phyloP scores from a whole-genome alignment of 805 yeast species.

The Ogataea degrootiae region DNA sequence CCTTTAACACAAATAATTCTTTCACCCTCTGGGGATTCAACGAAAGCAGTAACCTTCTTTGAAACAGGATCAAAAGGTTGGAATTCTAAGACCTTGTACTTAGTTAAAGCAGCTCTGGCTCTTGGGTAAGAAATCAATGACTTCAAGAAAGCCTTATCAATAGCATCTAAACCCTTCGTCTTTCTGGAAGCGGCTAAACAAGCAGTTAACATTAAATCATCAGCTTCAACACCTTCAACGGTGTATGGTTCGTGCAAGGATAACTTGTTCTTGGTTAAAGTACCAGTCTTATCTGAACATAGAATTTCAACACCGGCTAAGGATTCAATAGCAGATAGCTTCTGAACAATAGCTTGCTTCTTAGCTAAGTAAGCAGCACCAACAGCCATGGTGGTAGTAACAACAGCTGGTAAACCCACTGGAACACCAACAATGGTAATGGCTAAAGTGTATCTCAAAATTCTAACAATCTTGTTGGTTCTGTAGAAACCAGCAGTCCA shows the following conservation, averaged over 20 bases:
- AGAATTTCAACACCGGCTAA: conserved; percentile 96
- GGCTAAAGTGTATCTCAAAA: conserved; percentile 89
- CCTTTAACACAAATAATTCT: conserved; percentile 92
- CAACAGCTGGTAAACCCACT: conserved; percentile 98
- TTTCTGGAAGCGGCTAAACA: conserved; percentile 92
- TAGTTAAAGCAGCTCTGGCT: conserved; percentile 84
- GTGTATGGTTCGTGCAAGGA: conserved; percentile 96
- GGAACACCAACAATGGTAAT: conserved; percentile 98
- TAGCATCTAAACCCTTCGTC: conserved; percentile 93
- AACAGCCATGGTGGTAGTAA: conserved; percentile 98
- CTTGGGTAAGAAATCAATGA: conserved; percentile 81
- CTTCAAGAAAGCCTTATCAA: conserved; percentile 88
- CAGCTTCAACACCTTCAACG: conserved; percentile 94
- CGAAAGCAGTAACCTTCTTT: conserved; percentile 89
- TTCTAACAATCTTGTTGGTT: conserved; percentile 78
- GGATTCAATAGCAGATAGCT: conserved; percentile 94
- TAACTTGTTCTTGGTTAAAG: conserved; percentile 94
- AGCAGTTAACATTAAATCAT: conserved; percentile 91
- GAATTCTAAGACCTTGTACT: conserved; percentile 90
- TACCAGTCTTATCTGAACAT: conserved; percentile 98
- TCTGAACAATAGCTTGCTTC: conserved; percentile 96
- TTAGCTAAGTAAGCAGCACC: conserved; percentile 98
- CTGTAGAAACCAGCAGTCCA: conserved; percentile 96
- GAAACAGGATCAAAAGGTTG: conserved; percentile 97
- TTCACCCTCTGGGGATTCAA: conserved; percentile 93